Conservation (phyloP, 1,284 basidiomycete species). For the Testicularia cyperi region DNA sequence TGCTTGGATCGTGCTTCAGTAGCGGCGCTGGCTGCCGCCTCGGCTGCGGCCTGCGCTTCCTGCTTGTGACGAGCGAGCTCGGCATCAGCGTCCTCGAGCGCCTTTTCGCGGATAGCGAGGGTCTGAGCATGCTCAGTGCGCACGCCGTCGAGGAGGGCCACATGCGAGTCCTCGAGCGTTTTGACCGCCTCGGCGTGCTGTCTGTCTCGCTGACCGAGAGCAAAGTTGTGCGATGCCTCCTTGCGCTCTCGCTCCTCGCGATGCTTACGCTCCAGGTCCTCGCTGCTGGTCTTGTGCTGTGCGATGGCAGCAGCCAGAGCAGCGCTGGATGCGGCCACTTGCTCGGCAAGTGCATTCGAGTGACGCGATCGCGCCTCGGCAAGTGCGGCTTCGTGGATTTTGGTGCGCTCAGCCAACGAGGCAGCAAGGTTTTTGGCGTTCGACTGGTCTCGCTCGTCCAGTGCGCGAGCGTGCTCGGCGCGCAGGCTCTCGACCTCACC, state of each 20-base stretch:
- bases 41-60: constrained; percentile 3
- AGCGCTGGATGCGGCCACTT: constrained; percentile 39
- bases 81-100: constrained; percentile 18
- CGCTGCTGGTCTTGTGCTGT: constrained; percentile 30
- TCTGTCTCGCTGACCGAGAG: constrained; percentile 32
- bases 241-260: constrained; percentile 28
- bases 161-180: constrained; percentile 20
- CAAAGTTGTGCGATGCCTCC: constrained; percentile 29
- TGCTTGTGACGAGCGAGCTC: constrained; percentile 12
- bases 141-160: constrained; percentile 7
- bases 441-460: constrained; percentile 14
- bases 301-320: constrained; percentile 36
- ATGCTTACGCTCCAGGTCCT: constrained; percentile 26
- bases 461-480: constrained; percentile 15
- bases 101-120: constrained; percentile 14
- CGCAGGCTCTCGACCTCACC: constrained; percentile 13
- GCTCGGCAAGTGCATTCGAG: constrained; percentile 41
- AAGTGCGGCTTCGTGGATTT: constrained; percentile 40
- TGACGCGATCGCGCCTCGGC: constrained; percentile 49
- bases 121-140: constrained; percentile 22
- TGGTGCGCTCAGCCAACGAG: constrained; percentile 28
- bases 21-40: too few species aligned
- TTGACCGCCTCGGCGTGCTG: constrained; percentile 26
- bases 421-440: constrained; percentile 23
- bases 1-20: too few species aligned